Base-by-base conservation (phyloP, 352 stramenopile genomes). In the Aphanomyces astaci region DNA sequence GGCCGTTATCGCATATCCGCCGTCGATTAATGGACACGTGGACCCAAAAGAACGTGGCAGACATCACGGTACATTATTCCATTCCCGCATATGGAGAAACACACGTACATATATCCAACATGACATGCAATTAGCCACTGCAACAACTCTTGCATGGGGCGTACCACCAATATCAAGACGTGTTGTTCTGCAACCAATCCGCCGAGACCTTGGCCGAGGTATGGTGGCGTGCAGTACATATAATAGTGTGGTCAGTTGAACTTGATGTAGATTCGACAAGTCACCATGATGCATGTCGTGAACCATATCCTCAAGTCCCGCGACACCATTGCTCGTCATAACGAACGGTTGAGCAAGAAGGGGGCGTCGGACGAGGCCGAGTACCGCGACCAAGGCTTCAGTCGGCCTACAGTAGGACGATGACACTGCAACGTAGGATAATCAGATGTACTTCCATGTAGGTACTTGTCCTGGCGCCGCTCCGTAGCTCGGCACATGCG, bases 361-460 rank as follows among this genome's bases (percentile, higher is more conserved):
- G 63, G 60, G 1, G 70, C 76, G 10, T 69, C 79, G 0, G 71
- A 84, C 9, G 81, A 89, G 36, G 84, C 80, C 53, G 84, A 92
- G 70, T 92, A 90, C 64, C 82, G 80, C 1, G 84, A 92, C 54
- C 84, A 92, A 68, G 84, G 84, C 39, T 90, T 89, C 54, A 84
- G 77, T 56, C 82, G 84, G 46, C 73, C 82, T 1, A 88, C 71
- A 40, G 82, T 68, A 19, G 19, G 19, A 53, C 7, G 22, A 65
- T 25, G 22, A n/a, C n/a, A n/a, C n/a, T 31, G 17, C 7, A 65
- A 45, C 56, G 13, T 45, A 39, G 30, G 22, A 15, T 48, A 24
- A 31, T 4, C 54, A 28, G 30, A 63, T 32, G 28, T 64, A 53
- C 30, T 54, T 1, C 15, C 11, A 22, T 9, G 7, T 59, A 68